Evolutionary conservation across 1,284 basidiomycete species (phyloP), one percentile per base, ranked within the genome.

Genomic region (Boletus albobrunnescens): DNA sequence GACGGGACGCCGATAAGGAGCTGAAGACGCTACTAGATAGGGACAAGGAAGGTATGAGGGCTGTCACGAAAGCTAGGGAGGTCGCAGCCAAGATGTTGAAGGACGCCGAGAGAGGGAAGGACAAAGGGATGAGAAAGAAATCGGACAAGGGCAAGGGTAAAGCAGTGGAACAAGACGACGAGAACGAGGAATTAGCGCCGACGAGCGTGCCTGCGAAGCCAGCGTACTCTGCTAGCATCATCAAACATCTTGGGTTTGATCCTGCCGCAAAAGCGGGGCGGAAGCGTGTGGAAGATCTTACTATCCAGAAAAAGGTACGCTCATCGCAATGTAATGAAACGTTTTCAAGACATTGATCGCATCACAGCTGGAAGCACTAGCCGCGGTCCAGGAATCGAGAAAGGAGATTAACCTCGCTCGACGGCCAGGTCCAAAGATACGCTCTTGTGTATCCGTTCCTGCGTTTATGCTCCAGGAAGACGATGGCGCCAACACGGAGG

Each of bases 221-320:
- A 38, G 73, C 76, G 3, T 88, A 84, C 61, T 81, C 82, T 30
- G 81, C 82, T 1, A 68, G 71, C 36, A 61, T 84, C 24, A 79
- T 90, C 58, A 82, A 81, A 55, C 71, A 75, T 9, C 70, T 90
- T 12, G 87, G 87, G 1, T 90, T 89, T 49, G 84, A 90, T 65
- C 87, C 87, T 20, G 77, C 79, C 0, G 58, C 71, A 4, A 81
- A 78, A 53, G 64, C 68, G 20, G 78, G 78, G 3, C 72, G 71
- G 32, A 66, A 71, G 32, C 66, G 71, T 30, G 49, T 57, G 5
- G 71, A 73, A 36, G 67, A 72, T 41, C 57, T 62, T 14, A 66
- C 67, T n/a, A 64, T 74, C 12, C 74, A 76, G 58, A 74, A 75
- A 53, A 86, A 84, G 75, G 83, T 84, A 47, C 10, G 53, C 12